These are phyloP conservation scores for Pestalotiopsis sp. DNA, from an alignment of 2,329 filamentous ascomycete genomes.

Conservation along the genomic window DNA sequence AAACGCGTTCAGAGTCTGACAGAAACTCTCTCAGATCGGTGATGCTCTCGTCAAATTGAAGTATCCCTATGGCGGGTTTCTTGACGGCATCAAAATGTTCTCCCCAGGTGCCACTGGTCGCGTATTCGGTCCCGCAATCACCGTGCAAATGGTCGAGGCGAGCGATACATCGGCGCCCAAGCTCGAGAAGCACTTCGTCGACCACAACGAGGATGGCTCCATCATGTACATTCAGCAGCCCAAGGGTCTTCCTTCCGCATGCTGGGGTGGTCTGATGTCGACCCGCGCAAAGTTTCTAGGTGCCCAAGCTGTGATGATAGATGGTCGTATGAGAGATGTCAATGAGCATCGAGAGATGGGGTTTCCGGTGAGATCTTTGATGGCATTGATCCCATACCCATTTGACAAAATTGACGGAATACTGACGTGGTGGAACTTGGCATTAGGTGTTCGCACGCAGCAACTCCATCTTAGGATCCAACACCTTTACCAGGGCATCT, in stretches of 20 bases:
- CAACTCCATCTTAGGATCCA: constrained; percentile 32
- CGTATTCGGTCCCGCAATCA: constrained; percentile 28
- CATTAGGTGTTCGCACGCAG: constrained; percentile 30
- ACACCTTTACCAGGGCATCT: constrained; percentile 32
- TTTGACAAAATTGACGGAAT: background rate
- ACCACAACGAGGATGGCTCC: constrained; percentile 25
- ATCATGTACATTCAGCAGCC: constrained; percentile 35
- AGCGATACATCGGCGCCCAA: constrained; percentile 27
- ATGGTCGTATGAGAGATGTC: constrained; percentile 32
- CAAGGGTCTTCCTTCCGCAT: constrained; percentile 27
- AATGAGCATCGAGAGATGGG: constrained; percentile 29
- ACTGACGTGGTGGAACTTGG: background rate
- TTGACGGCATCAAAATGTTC: constrained; percentile 27
- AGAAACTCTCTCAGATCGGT: constrained; percentile 16
- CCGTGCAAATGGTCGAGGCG: constrained; percentile 32
- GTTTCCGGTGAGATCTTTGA: constrained; percentile 16
- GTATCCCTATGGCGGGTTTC: constrained; percentile 29
- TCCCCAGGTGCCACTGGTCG: constrained; percentile 20
- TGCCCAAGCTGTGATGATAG: constrained; percentile 28
- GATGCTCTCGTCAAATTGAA: constrained; percentile 33
- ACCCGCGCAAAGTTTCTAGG: constrained; percentile 31
- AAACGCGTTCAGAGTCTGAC: background rate
- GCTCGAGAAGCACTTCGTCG: constrained; percentile 31
- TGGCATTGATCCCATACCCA: too few species aligned
- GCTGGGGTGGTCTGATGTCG: constrained; percentile 34